phyloP scores from a whole-genome alignment of 1,139 yeast species.

The Nakaseomyces bracarensis region DNA sequence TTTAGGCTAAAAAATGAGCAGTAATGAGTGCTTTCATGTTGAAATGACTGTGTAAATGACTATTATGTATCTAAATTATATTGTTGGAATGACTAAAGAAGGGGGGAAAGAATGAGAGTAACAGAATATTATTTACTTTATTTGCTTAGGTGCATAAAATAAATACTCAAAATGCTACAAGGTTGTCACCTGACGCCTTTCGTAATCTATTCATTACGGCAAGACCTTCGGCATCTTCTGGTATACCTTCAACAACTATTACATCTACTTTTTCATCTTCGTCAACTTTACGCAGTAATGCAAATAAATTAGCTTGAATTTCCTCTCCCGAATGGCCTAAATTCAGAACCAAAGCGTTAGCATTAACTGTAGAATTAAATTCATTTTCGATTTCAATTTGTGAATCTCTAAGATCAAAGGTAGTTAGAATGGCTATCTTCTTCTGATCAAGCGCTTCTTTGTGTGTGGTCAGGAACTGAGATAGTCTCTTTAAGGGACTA shows the following conservation, averaged over 20 bases:
- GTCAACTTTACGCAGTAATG: conserved; percentile 64
- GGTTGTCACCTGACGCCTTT: conserved; percentile 68
- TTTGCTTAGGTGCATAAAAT: too few relatives aligned
- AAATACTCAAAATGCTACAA: conserved; percentile 20
- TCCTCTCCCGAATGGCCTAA: conserved; percentile 54
- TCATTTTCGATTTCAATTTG: background rate
- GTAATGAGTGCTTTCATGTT: too few relatives aligned
- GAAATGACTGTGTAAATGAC: too few relatives aligned
- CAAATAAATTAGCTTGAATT: conserved; percentile 69
- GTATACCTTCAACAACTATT: conserved; percentile 66
- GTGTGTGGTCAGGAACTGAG: background rate
- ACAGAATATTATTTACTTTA: too few relatives aligned
- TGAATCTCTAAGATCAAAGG: conserved; percentile 13
- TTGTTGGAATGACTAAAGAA: too few relatives aligned
- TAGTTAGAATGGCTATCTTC: conserved; percentile 32
- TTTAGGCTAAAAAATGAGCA: too few relatives aligned
- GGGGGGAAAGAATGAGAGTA: too few relatives aligned
- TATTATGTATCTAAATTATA: too few relatives aligned
- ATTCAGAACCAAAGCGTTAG: conserved; percentile 34
- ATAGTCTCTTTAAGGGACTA: background rate
- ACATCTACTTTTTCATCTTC: conserved; percentile 47
- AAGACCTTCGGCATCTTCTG: conserved; percentile 66
- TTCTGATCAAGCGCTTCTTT: conserved; percentile 11
- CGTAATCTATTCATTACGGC: conserved; percentile 88
- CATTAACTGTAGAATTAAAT: conserved; percentile 7